These are phyloP conservation scores for Gonapodya sp. DNA, from an alignment of 192 early-diverging fungal species.

Conservation along the genomic window DNA sequence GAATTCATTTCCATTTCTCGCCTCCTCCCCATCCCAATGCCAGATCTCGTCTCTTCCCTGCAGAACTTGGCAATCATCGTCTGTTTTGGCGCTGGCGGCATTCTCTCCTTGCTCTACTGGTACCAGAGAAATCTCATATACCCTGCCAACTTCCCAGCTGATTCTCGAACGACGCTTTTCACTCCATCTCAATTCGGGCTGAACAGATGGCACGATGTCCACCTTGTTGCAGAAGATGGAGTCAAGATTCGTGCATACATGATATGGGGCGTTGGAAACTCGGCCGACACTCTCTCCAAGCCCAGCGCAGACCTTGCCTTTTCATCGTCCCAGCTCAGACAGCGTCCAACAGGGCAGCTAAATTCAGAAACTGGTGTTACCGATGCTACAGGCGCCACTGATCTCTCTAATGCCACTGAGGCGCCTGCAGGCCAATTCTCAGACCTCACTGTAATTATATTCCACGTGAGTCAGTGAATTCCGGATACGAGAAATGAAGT, in stretches of 20 bases:
- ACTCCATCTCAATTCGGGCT: slow-evolving; percentile 30
- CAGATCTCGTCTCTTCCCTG: neutral
- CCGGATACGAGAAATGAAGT: too few relatives aligned
- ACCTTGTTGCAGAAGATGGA: slow-evolving; percentile 67
- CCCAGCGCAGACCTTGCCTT: slow-evolving; percentile 31
- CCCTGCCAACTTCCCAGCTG: slow-evolving; percentile 41
- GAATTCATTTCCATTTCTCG: too few relatives aligned
- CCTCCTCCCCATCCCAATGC: neutral
- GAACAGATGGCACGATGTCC: slow-evolving; percentile 51
- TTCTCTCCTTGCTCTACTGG: slow-evolving; percentile 39
- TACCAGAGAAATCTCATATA: slow-evolving; percentile 75
- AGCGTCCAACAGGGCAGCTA: too few relatives aligned
- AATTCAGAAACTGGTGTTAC: too few relatives aligned
- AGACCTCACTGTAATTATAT: slow-evolving; percentile 65
- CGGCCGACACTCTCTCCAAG: slow-evolving; percentile 7
- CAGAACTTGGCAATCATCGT: slow-evolving; percentile 16
- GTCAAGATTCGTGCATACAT: slow-evolving; percentile 70
- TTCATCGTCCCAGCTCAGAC: too few relatives aligned
- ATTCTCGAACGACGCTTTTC: slow-evolving; percentile 30
- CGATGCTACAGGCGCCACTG: too few relatives aligned
- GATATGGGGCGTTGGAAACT: slow-evolving; percentile 35
- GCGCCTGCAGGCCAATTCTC: slow-evolving; percentile 16
- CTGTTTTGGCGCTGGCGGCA: slow-evolving; percentile 30
- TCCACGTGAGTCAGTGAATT: slow-evolving; percentile 71
- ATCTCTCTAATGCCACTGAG: slow-evolving; percentile 10